A percentile compares a stretch with the other conserved stretches of the same genome.
These are phyloP conservation scores for Echites panduratus DNA, from an alignment of 257 asterid species.

Conservation along the genomic window DNA sequence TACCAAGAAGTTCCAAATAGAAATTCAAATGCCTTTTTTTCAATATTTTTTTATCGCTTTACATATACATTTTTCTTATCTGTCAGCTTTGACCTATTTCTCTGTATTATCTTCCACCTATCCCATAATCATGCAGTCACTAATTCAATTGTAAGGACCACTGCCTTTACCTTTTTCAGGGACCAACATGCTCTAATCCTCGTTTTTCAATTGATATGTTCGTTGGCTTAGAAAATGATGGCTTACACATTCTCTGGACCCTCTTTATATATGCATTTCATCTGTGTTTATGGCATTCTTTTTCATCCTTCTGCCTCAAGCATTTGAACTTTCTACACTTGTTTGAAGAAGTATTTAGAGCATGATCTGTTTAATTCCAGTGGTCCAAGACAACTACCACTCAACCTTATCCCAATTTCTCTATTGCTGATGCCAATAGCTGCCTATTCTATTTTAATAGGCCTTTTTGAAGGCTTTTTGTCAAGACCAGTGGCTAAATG, in stretches of 20 bases:
- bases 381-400: conserved; percentile 11
- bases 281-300: neutral
- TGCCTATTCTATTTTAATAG: conserved; percentile 1
- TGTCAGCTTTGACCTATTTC: neutral
- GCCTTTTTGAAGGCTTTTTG: neutral
- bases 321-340: neutral
- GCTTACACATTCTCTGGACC: conserved; percentile 19
- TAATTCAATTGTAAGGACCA: conserved; percentile 18
- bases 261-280: neutral
- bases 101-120: neutral
- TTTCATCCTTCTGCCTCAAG: neutral
- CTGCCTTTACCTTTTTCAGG: neutral
- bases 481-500: conserved; percentile 4
- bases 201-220: conserved; percentile 20
- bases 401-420: conserved; percentile 9
- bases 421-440: conserved; percentile 1
- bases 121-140: neutral
- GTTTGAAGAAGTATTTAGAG: neutral
- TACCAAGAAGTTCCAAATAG: neutral
- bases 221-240: conserved; percentile 24
- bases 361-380: neutral
- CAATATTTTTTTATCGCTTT: neutral
- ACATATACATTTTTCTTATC: neutral
- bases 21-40: neutral
- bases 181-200: conserved; percentile 14